Percentiles rank a stretch among this genome's conserved stretches.
Conservation (phyloP, 768 basidiomycete genomes). For the Boletus rufocinnamomeus region DNA sequence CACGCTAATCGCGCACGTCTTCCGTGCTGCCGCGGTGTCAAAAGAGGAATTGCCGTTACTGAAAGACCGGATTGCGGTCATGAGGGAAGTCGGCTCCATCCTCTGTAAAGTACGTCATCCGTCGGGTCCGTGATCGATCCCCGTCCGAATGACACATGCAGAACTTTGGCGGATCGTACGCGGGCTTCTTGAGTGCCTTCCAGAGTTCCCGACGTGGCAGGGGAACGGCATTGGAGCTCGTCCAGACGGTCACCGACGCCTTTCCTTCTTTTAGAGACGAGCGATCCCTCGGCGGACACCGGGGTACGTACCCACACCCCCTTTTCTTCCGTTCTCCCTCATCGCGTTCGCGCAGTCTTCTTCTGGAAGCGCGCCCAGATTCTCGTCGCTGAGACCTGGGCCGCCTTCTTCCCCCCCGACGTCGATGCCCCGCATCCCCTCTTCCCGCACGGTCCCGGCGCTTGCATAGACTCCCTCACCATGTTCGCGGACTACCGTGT, state of each 20-base stretch:
- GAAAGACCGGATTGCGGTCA: conserved; percentile 66
- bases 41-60: conserved; percentile 71
- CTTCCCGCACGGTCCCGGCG: conserved; percentile 59
- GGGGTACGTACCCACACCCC: conserved; percentile 44
- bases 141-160: conserved; percentile 29
- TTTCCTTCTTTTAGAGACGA: conserved; percentile 84
- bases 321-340: background rate
- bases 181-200: conserved; percentile 64
- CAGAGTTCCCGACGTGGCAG: conserved; percentile 49
- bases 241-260: conserved; percentile 63
- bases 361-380: conserved; percentile 94
- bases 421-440: conserved; percentile 59
- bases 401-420: conserved; percentile 76
- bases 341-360: conserved; percentile 48
- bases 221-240: conserved; percentile 73
- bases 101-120: conserved; percentile 59
- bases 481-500: conserved; percentile 97
- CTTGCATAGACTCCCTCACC: conserved; percentile 70
- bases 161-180: conserved; percentile 72
- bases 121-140: conserved; percentile 11
- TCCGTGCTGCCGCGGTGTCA: conserved; percentile 58
- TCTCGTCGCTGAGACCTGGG: conserved; percentile 89
- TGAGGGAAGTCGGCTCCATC: conserved; percentile 76
- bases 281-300: conserved; percentile 52
- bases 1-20: conserved; percentile 64